Evolutionary conservation across 1,284 basidiomycete genomes (phyloP).

Genomic region (Bondarzewia mesenterica): DNA sequence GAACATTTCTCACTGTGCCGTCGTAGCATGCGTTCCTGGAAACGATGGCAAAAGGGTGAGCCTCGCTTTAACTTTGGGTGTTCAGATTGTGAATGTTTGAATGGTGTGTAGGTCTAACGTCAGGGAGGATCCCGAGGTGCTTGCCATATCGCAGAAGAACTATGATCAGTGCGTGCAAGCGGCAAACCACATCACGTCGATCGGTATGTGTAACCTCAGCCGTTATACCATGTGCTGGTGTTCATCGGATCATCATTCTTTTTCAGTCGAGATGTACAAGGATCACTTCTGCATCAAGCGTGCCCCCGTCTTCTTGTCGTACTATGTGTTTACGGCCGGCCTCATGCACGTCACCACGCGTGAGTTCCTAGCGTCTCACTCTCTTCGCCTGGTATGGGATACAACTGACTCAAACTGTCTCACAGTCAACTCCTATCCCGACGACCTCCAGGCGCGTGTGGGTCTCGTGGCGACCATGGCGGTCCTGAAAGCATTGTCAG

Average conservation of each 20-base stretch:
- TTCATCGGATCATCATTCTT: neutral
- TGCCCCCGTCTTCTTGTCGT: slow-evolving; percentile 68
- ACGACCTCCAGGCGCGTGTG: slow-evolving; percentile 59
- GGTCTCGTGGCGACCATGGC: slow-evolving; percentile 66
- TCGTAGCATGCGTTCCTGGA: slow-evolving; percentile 12
- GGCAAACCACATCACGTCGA: slow-evolving; percentile 73
- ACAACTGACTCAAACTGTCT: slow-evolving; percentile 14
- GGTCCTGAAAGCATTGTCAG: slow-evolving; percentile 59
- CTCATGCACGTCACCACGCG: slow-evolving; percentile 74
- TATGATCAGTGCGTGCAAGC: slow-evolving; percentile 67
- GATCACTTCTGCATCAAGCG: slow-evolving; percentile 58
- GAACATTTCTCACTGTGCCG: neutral
- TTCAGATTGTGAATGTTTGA: neutral
- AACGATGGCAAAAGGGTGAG: slow-evolving; percentile 8
- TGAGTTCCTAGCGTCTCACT: slow-evolving; percentile 22
- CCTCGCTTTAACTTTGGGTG: neutral
- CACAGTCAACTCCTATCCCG: slow-evolving; percentile 51
- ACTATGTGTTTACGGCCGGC: slow-evolving; percentile 76
- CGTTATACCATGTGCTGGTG: slow-evolving; percentile 29
- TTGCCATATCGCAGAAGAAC: slow-evolving; percentile 51
- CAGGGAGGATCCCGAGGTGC: slow-evolving; percentile 40
- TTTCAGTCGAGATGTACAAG: slow-evolving; percentile 42
- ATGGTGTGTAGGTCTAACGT: slow-evolving; percentile 1
- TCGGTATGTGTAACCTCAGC: slow-evolving; percentile 19
- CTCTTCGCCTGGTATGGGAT: neutral